phyloP scores from a whole-genome alignment of 1,284 basidiomycete species.

The Trametes hirsuta region DNA sequence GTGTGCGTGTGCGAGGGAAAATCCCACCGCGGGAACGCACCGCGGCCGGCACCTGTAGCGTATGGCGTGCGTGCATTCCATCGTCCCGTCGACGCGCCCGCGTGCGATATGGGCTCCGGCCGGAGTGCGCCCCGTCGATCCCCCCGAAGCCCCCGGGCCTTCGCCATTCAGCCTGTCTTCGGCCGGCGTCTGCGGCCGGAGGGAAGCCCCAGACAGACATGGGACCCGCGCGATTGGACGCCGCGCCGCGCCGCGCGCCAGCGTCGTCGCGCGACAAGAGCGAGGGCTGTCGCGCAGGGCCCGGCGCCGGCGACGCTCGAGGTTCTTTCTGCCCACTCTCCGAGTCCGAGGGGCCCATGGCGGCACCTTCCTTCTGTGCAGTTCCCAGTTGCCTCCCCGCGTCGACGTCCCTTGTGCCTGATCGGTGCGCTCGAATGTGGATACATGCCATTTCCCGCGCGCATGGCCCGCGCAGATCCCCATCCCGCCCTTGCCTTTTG shows the following conservation, averaged over 20 bases:
- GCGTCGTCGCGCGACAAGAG: too few relatives aligned
- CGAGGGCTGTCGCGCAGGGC: too few relatives aligned
- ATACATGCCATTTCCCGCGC: background rate
- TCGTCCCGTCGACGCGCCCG: background rate
- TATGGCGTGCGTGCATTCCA: background rate
- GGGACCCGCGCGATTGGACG: too few relatives aligned
- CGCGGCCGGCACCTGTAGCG: too few relatives aligned
- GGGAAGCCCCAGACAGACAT: too few relatives aligned
- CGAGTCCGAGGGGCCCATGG: background rate
- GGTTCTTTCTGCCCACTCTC: background rate
- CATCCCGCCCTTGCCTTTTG: background rate
- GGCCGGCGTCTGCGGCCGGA: too few relatives aligned
- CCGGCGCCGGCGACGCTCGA: too few relatives aligned
- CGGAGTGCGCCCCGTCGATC: too few relatives aligned
- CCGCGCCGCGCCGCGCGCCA: too few relatives aligned
- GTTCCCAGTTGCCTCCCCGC: background rate
- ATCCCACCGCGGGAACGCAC: background rate
- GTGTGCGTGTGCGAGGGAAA: background rate
- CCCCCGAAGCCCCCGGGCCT: background rate
- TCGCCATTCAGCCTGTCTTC: too few relatives aligned
- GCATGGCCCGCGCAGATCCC: background rate
- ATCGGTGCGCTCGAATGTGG: slow-evolving; percentile 9
- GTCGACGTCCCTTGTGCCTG: slow-evolving; percentile 15
- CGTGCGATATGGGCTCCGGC: too few relatives aligned
- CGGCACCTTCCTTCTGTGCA: background rate